phyloP scores from a whole-genome alignment of 257 asterid species.

The Rubia yunnanensis region DNA sequence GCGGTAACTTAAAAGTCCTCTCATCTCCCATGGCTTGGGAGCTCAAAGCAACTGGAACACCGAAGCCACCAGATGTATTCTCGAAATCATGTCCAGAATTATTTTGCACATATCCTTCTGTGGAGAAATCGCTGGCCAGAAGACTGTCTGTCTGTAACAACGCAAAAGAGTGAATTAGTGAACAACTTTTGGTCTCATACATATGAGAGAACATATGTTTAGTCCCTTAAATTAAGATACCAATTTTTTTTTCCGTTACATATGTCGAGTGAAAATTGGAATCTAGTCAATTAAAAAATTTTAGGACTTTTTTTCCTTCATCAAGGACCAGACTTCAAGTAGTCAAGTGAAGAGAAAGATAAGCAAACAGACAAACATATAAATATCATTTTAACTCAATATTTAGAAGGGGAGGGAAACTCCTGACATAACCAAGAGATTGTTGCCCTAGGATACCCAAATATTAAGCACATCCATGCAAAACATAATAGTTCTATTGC shows the following conservation, averaged over 20 bases:
- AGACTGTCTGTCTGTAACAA: constrained; percentile 40
- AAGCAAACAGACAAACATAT: too few relatives aligned
- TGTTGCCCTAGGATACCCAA: background rate
- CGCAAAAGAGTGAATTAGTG: background rate
- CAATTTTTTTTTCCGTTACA: too few relatives aligned
- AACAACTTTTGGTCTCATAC: background rate
- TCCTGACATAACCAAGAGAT: background rate
- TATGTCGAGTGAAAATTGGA: background rate
- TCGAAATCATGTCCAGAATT: constrained; percentile 32
- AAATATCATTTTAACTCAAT: too few relatives aligned
- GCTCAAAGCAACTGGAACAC: constrained; percentile 24
- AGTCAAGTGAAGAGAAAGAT: background rate
- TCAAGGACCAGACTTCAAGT: constrained; percentile 2
- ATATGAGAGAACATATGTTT: background rate
- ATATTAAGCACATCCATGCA: background rate
- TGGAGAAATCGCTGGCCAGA: constrained; percentile 26
- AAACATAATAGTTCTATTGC: background rate
- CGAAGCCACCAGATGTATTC: constrained; percentile 21
- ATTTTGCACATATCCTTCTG: constrained; percentile 32
- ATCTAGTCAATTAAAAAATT: constrained; percentile 6
- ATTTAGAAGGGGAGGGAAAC: too few relatives aligned
- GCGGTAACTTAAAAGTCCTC: constrained; percentile 26
- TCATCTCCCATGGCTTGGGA: constrained; percentile 33
- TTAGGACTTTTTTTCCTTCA: constrained; percentile 10
- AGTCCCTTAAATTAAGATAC: too few relatives aligned